Base-by-base conservation (phyloP, 495 filamentous ascomycete species). In the Achaetomiella virescens region DNA sequence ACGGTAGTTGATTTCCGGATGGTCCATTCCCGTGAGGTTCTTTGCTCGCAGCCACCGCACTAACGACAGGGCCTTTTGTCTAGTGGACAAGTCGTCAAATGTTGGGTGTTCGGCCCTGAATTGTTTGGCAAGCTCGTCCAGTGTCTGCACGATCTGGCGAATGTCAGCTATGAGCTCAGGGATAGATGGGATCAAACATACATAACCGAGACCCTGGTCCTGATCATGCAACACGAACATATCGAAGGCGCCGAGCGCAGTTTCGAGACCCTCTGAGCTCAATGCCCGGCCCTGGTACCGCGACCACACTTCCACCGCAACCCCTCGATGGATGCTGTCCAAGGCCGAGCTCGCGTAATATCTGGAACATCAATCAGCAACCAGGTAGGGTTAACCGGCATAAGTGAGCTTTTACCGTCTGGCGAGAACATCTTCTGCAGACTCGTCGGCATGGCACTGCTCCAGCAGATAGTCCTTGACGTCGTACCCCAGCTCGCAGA, bases 381-480 rank as follows among this genome's bases (percentile, higher is more conserved):
- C 48, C 6, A 5, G 40, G 38, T 0, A 25, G 47, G 36, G 15
- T 14, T 6, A 14, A 27, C 27, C 10, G 36, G 44, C 12, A 37
- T 31, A 50, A 14, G 2, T 14, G 36, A 5, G 35, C 33, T 52
- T 66, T 47, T 69, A 96, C 84, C 88, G 86, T 73, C 90, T 79
- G 15, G 93, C 89, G 59, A 98, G 71, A 48, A 85, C 78, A 74
- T 98, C 91, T 20, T 87, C 82, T 12, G 67, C 74, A 15, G 80
- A 74, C n/a, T 84, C 77, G 29, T 76, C 73, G 31, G 78, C 72
- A 10, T 72, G 70, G 46, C 78, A 79, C 61, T 95, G 82, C 54
- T 78, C 75, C 40, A 92, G 59, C 36, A 98, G 76, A 21, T 81
- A 84, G 66, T 96, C 93, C 66, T 96, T 96, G 20, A 83, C 89